Percentiles rank a stretch among this genome's conserved stretches.
phyloP scores from a whole-genome alignment of 1,284 basidiomycete genomes.

The Naganishia sp. region DNA sequence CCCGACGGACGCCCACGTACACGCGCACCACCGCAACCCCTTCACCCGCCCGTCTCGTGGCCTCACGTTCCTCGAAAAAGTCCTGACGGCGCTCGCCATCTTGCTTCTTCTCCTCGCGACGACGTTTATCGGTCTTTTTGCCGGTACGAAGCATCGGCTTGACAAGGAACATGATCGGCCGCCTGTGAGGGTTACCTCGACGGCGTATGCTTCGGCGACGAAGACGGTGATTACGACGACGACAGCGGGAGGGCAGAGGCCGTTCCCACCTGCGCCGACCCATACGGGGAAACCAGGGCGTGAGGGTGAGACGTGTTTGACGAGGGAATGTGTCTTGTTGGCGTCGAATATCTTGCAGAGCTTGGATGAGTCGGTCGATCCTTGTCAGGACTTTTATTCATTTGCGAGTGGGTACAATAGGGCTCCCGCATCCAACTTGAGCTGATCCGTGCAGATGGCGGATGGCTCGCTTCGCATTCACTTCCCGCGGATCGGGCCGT shows the following conservation, averaged over 20 bases:
- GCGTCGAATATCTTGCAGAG: constrained; percentile 78
- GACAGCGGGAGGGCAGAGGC: constrained; percentile 43
- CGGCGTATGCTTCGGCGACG: constrained; percentile 32
- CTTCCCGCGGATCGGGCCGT: constrained; percentile 79
- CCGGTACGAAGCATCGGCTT: constrained; percentile 76
- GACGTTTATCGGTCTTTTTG: constrained; percentile 88
- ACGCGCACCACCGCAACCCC: constrained; percentile 39
- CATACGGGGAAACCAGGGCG: constrained; percentile 47
- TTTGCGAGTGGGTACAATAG: constrained; percentile 69
- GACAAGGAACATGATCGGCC: constrained; percentile 57
- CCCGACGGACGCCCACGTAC: constrained; percentile 11
- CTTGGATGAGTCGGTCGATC: constrained; percentile 79
- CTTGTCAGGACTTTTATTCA: constrained; percentile 93
- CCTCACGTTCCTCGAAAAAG: constrained; percentile 77
- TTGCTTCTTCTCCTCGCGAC: constrained; percentile 77
- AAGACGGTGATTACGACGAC: constrained; percentile 46
- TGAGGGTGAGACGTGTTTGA: constrained; percentile 67
- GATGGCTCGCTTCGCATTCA: constrained; percentile 77
- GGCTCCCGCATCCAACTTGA: background rate
- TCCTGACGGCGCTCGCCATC: constrained; percentile 73
- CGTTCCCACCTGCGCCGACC: constrained; percentile 42
- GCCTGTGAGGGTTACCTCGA: constrained; percentile 53
- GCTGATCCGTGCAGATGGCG: constrained; percentile 62
- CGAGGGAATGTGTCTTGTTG: constrained; percentile 77
- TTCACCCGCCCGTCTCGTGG: constrained; percentile 58